Percentiles rank a stretch among this genome's conserved stretches.
phyloP scores from a whole-genome alignment of 345 rosid species.

The Euclidium syriacum region DNA sequence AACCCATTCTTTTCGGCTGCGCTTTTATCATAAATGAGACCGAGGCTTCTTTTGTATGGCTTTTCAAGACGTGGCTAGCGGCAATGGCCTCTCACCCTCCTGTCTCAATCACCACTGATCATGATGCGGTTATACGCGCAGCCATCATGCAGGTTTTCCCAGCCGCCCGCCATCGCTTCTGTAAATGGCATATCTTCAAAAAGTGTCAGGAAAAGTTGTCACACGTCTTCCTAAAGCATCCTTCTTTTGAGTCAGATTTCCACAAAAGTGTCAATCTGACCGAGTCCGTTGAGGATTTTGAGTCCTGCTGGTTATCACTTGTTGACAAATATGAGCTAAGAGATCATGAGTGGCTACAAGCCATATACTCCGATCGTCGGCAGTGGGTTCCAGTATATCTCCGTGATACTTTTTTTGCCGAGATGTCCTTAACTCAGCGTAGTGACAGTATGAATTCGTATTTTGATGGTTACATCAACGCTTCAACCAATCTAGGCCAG shows the following conservation, averaged over 20 bases:
- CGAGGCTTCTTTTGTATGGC: conserved; percentile 58
- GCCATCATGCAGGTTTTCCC: conserved; percentile 57
- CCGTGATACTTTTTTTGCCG: conserved; percentile 60
- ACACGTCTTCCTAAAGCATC: conserved; percentile 39
- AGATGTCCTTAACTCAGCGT: conserved; percentile 48
- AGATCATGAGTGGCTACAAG: conserved; percentile 62
- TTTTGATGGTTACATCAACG: conserved; percentile 60
- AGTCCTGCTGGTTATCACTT: conserved; percentile 41
- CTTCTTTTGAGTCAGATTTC: conserved; percentile 42
- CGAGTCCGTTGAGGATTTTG: conserved; percentile 39
- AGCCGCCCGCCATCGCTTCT: conserved; percentile 49
- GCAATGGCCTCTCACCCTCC: conserved; percentile 55
- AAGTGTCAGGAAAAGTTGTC: conserved; percentile 44
- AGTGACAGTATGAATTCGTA: conserved; percentile 57
- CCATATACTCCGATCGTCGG: conserved; percentile 42
- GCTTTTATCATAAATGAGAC: conserved; percentile 51
- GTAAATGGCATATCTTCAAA: conserved; percentile 57
- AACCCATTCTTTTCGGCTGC: conserved; percentile 56
- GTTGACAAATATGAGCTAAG: conserved; percentile 42
- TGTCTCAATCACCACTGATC: conserved; percentile 55
- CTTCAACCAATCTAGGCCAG: conserved; percentile 52
- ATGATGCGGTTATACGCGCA: conserved; percentile 45
- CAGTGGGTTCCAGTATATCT: conserved; percentile 64
- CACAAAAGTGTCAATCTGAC: conserved; percentile 41
- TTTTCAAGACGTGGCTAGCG: conserved; percentile 50